These are phyloP conservation scores for Closterium sp. DNA, from an alignment of 139 green algal species.

Conservation along the genomic window DNA sequence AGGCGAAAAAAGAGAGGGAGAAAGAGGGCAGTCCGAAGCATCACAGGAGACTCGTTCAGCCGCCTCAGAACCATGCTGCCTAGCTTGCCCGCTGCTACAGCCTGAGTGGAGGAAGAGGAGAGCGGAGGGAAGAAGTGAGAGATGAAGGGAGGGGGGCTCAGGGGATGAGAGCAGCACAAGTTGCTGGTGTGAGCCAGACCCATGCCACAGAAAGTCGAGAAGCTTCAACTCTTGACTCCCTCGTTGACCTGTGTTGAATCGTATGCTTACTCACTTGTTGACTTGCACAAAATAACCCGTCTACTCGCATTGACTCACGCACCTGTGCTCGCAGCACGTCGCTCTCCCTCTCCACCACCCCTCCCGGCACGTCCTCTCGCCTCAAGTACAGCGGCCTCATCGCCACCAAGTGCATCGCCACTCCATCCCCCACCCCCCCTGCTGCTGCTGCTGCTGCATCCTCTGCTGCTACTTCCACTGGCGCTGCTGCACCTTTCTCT, in stretches of 20 bases:
- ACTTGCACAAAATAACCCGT: neutral
- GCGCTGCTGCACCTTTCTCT: neutral
- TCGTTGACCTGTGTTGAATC: too few relatives aligned
- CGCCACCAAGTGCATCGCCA: constrained; percentile 74
- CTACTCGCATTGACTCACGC: neutral
- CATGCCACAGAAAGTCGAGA: too few relatives aligned
- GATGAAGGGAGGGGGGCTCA: too few relatives aligned
- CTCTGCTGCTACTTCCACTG: neutral
- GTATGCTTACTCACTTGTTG: too few relatives aligned
- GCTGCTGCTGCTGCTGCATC: neutral
- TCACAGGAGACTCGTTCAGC: neutral
- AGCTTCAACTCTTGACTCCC: too few relatives aligned
- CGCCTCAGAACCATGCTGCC: neutral
- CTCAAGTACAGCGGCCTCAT: constrained; percentile 63
- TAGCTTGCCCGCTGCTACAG: neutral
- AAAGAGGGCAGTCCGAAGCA: neutral
- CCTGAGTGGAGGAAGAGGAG: too few relatives aligned
- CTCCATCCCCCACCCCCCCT: constrained; percentile 48
- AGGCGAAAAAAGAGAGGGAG: neutral
- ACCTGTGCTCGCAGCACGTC: neutral
- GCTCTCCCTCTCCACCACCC: constrained; percentile 53
- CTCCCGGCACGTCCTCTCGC: constrained; percentile 51
- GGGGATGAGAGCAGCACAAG: too few relatives aligned
- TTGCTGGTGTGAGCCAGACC: too few relatives aligned
- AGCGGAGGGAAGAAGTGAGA: neutral